Evolutionary conservation across 805 yeast species (phyloP), one percentile per base, ranked within the genome.

Genomic region (Barnettozyma pratensis): DNA sequence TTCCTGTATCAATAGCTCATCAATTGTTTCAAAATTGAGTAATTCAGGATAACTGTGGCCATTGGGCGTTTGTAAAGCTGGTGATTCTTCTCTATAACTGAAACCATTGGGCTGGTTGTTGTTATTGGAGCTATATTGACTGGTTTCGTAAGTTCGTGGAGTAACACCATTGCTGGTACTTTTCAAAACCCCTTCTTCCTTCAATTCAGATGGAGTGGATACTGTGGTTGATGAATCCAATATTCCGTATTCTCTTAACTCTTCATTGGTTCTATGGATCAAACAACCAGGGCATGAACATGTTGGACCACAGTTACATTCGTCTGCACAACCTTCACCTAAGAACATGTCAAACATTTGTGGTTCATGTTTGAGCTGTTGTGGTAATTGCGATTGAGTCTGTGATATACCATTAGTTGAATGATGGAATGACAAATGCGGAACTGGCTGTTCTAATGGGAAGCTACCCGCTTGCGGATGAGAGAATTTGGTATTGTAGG

Each of bases 271-370:
- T 47, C 64, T 50, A 47, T 61, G 65, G 2, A 61, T 50, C 29
- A 60, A 42, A 47, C 65, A 61, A 2, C 61, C 60, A 11, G 56
- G 60, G 46, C 65, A 61, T 0, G 47, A 19, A 50, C 65, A 61
- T 3, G 49, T 46, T 4, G 55, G 54, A 1, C 63, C 64, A 59
- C 65, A 61, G 9, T 49, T 27, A 54, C 65, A 61, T 39, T 52
- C 58, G 7, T 43, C 51, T 5, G 62, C 51, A 44, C 65, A 61
- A 6, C 62, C 64, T 8, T 51, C 48, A 1, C 59, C 37, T 4
- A 52, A 25, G 10, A 59, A 47, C 51, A 60, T 53, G 30, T 60
- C 60, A 37, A 49, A 60, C 4, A 53, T 39, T 19, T 45, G 40
- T 25, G 51, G 39, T 30, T 29, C 28, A 5, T 41, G 41, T 19